Evolutionary conservation across 2,329 filamentous ascomycete species (phyloP).

Genomic region (Aureobasidium sp.): DNA sequence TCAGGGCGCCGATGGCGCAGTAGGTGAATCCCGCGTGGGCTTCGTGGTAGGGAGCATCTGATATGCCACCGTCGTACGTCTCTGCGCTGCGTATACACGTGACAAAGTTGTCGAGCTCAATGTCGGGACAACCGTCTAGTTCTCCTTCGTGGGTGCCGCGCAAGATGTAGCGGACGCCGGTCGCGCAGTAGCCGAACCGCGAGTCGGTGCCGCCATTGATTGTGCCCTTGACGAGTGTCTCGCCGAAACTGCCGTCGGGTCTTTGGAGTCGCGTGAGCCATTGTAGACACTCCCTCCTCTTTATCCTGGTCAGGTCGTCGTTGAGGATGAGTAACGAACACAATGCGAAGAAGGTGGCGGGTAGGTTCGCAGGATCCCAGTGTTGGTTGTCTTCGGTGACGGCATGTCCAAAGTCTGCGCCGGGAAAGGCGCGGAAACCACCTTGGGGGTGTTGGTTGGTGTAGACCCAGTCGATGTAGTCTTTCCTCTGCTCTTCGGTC

Average conservation of each 20-base stretch:
- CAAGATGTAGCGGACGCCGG: conserved; percentile 75
- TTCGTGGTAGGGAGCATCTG: conserved; percentile 71
- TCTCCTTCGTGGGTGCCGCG: conserved; percentile 53
- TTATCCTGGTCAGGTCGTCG: conserved; percentile 56
- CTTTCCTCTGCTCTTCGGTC: conserved; percentile 45
- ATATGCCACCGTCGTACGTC: conserved; percentile 80
- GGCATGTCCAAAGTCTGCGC: conserved; percentile 48
- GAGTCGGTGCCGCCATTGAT: conserved; percentile 78
- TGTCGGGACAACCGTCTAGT: conserved; percentile 57
- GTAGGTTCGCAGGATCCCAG: conserved; percentile 74
- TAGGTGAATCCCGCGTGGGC: conserved; percentile 88
- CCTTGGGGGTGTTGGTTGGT: conserved; percentile 76
- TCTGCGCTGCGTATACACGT: conserved; percentile 61
- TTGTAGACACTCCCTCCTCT: conserved; percentile 57
- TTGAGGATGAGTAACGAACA: conserved; percentile 61
- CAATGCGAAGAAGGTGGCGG: conserved; percentile 84
- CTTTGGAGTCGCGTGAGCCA: conserved; percentile 77
- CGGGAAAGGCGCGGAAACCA: conserved; percentile 83
- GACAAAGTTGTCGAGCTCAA: conserved; percentile 65
- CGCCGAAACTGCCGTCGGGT: conserved; percentile 82
- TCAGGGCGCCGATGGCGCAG: conserved; percentile 73
- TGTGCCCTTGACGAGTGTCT: conserved; percentile 56
- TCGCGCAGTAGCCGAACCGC: conserved; percentile 80
- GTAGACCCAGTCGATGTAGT: conserved; percentile 71
- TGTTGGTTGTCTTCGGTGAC: conserved; percentile 45